Evolutionary conservation across 2,329 filamentous ascomycete species (phyloP).

Genomic region (Fusarium torulosum): DNA sequence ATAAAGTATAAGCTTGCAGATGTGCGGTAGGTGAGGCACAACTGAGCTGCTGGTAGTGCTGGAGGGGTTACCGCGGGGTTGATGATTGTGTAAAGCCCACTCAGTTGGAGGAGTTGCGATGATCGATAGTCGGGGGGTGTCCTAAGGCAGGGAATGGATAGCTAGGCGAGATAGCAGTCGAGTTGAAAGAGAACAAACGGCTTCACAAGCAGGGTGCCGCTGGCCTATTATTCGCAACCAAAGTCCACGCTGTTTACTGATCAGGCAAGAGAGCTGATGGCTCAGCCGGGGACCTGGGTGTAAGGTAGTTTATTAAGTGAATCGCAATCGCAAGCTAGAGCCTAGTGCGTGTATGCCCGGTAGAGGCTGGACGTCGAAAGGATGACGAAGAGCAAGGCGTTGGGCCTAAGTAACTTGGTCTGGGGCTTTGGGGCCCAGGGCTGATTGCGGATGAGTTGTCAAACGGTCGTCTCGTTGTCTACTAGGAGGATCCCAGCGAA

Average conservation of each 20-base stretch:
- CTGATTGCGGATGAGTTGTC: conserved; percentile 53
- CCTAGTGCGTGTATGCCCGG: conserved; percentile 49
- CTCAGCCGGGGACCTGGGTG: conserved; percentile 48
- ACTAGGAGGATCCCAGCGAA: conserved; percentile 58
- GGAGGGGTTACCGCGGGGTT: conserved; percentile 48
- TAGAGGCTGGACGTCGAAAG: conserved; percentile 46
- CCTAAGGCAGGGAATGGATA: conserved; percentile 46
- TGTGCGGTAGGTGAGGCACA: conserved; percentile 20
- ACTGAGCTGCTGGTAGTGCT: conserved; percentile 29
- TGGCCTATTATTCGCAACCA: conserved; percentile 48
- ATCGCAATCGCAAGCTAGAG: conserved; percentile 49
- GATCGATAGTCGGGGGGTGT: conserved; percentile 45
- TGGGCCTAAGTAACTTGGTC: conserved; percentile 47
- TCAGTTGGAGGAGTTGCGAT: conserved; percentile 44
- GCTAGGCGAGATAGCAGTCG: conserved; percentile 45
- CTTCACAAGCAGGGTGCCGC: conserved; percentile 47
- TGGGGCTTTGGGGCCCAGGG: conserved; percentile 49
- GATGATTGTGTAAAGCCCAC: conserved; percentile 40
- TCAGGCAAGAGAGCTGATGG: conserved; percentile 49
- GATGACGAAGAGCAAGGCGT: conserved; percentile 50
- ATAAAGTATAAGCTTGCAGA: conserved; percentile 8
- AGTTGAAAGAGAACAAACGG: conserved; percentile 43
- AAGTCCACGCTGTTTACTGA: conserved; percentile 46
- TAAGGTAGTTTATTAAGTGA: conserved; percentile 50
- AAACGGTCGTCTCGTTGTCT: conserved; percentile 54